A percentile compares a stretch with the other conserved stretches of the same genome.
Evolutionary conservation across 2,329 filamentous ascomycete species (phyloP).

Genomic region (Colletotrichum tropicale): DNA sequence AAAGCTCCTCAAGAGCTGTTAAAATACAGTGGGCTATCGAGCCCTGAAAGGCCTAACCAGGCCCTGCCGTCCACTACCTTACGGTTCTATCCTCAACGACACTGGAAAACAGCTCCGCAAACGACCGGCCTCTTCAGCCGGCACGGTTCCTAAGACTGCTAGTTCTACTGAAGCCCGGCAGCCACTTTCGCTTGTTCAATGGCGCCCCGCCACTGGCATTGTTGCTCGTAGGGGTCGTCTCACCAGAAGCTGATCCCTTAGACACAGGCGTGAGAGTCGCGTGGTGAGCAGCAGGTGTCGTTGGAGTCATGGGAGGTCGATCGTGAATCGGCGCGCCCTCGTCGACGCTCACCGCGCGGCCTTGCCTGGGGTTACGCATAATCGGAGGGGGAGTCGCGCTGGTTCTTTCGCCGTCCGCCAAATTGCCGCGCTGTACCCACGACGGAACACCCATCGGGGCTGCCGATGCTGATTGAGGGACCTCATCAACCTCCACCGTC

Average conservation of each 20-base stretch:
- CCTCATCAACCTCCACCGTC: background rate
- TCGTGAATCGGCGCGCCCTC: constrained; percentile 9
- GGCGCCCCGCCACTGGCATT: constrained; percentile 1
- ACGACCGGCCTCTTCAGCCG: constrained; percentile 9
- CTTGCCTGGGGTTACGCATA: constrained; percentile 42
- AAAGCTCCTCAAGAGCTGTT: background rate
- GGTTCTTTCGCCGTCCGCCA: constrained; percentile 44
- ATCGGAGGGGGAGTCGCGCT: constrained; percentile 64
- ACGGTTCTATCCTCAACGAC: background rate
- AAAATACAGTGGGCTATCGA: background rate
- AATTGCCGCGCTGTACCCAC: constrained; percentile 39
- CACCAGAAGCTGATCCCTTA: background rate
- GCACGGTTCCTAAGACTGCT: constrained; percentile 32
- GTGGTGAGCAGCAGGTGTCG: background rate
- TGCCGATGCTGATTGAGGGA: background rate
- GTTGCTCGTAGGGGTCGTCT: constrained; percentile 1
- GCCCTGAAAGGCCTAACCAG: background rate
- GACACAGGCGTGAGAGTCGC: background rate
- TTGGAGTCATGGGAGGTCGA: background rate
- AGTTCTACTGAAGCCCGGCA: constrained; percentile 33
- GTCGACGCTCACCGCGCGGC: constrained; percentile 18
- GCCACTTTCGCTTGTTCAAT: constrained; percentile 31
- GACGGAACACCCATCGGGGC: constrained; percentile 41
- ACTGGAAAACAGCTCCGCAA: background rate
- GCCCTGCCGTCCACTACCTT: background rate